Conservation (phyloP, 208 protist species). For the Porcisia hertigi region DNA sequence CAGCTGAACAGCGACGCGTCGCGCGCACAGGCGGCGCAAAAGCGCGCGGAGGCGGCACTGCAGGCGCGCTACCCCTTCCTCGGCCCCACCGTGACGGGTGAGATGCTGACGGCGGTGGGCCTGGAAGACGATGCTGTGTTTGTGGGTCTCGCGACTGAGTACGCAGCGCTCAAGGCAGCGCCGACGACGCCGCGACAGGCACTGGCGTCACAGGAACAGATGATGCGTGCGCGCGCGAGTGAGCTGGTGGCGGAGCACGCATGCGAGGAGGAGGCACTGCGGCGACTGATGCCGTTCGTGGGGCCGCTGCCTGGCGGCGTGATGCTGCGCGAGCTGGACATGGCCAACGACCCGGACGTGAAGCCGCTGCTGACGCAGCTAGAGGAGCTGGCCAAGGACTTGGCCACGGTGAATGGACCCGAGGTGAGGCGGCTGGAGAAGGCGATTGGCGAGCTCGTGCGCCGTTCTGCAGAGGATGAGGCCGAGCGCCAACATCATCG, state of each 20-base stretch:
- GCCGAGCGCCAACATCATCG: constrained; percentile 17
- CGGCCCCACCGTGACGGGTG: not conserved
- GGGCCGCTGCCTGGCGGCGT: constrained; percentile 31
- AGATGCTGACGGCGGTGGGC: constrained; percentile 15
- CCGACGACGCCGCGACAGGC: constrained; percentile 10
- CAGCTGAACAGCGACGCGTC: constrained; percentile 43
- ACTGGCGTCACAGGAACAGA: constrained; percentile 22
- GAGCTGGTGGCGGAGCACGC: constrained; percentile 10
- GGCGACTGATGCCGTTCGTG: constrained; percentile 31
- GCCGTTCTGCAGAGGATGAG: constrained; percentile 46
- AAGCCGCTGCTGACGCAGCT: constrained; percentile 34
- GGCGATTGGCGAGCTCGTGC: constrained; percentile 37
- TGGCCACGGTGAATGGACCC: constrained; percentile 21
- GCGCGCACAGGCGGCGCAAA: constrained; percentile 18
- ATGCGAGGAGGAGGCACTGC: constrained; percentile 34
- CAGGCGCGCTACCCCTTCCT: constrained; percentile 11
- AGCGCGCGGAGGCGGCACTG: constrained; percentile 23
- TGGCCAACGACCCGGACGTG: constrained; percentile 31
- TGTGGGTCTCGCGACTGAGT: not conserved
- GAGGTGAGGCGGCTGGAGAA: constrained; percentile 48
- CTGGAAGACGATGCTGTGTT: constrained; percentile 2
- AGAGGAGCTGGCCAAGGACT: constrained; percentile 37
- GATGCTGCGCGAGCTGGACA: constrained; percentile 36
- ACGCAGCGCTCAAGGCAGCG: constrained; percentile 1
- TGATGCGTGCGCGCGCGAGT: constrained; percentile 25